These are phyloP conservation scores for Fusarium cicatricum DNA, from an alignment of 2,329 filamentous ascomycete species.

Conservation along the genomic window DNA sequence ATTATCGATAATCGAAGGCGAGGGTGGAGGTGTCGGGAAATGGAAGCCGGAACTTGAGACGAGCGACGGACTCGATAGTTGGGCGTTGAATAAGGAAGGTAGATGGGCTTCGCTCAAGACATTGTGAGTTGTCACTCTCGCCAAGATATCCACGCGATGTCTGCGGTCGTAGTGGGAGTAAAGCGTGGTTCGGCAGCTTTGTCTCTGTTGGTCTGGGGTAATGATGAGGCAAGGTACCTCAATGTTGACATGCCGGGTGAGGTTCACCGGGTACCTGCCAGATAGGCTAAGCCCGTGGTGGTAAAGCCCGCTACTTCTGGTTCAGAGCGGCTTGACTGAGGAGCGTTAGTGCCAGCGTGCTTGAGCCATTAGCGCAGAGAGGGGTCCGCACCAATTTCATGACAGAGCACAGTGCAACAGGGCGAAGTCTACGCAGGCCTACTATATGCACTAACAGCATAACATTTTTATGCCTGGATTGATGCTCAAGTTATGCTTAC, in stretches of 20 bases:
- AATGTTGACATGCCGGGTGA: slow-evolving; percentile 23
- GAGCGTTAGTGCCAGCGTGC: slow-evolving; percentile 12
- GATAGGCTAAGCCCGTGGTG: neutral
- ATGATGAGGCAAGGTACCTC: slow-evolving; percentile 25
- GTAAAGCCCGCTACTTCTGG: neutral
- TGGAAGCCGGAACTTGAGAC: neutral
- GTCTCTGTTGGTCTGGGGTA: slow-evolving; percentile 15
- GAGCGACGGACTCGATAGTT: neutral
- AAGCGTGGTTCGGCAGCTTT: slow-evolving; percentile 19
- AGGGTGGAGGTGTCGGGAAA: neutral
- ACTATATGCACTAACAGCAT: neutral
- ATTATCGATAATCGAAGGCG: slow-evolving; percentile 5
- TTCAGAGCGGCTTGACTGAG: neutral
- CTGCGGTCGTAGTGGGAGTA: slow-evolving; percentile 6
- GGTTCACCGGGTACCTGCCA: slow-evolving; percentile 11
- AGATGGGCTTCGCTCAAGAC: slow-evolving; percentile 23
- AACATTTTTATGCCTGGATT: neutral
- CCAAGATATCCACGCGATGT: slow-evolving; percentile 17
- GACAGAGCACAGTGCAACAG: neutral
- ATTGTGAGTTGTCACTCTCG: slow-evolving; percentile 34
- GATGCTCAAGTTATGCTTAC: neutral
- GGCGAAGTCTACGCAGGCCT: neutral
- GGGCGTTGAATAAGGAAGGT: slow-evolving; percentile 12
- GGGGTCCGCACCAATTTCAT: slow-evolving; percentile 1
- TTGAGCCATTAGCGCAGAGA: slow-evolving; percentile 2